A percentile compares a stretch with the other conserved stretches of the same genome.
Conservation (phyloP, 2,329 filamentous ascomycete genomes). For the Decorospora gaudefroyi region DNA sequence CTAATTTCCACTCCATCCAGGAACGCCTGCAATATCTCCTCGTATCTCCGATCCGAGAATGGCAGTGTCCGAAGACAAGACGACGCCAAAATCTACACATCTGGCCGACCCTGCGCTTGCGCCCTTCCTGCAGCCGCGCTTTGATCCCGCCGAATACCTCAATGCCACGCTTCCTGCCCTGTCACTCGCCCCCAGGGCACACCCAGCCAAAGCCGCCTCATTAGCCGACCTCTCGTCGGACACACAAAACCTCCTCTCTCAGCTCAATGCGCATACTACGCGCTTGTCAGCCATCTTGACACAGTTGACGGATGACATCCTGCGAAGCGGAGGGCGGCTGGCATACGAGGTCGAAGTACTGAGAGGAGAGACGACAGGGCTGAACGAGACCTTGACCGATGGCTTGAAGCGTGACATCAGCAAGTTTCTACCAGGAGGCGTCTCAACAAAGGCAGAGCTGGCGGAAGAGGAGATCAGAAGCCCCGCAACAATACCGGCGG, state of each 20-base stretch:
- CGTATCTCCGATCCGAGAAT: slow-evolving; percentile 25
- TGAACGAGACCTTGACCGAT: slow-evolving; percentile 78
- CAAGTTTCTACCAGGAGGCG: slow-evolving; percentile 66
- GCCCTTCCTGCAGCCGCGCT: slow-evolving; percentile 74
- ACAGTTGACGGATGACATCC: slow-evolving; percentile 90
- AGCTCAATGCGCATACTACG: slow-evolving; percentile 85
- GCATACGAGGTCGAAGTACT: slow-evolving; percentile 94
- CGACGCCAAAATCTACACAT: slow-evolving; percentile 53
- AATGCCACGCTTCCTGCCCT: slow-evolving; percentile 77
- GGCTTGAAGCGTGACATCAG: slow-evolving; percentile 71
- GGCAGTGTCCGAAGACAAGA: slow-evolving; percentile 30
- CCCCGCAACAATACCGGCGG: slow-evolving; percentile 2
- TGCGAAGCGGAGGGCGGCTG: slow-evolving; percentile 82
- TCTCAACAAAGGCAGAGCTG: slow-evolving; percentile 19
- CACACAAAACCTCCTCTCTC: slow-evolving; percentile 81
- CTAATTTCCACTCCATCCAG: slow-evolving; percentile 20
- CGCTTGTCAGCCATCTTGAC: slow-evolving; percentile 80
- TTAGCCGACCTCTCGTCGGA: slow-evolving; percentile 78
- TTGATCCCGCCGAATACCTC: slow-evolving; percentile 84
- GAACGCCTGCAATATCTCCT: slow-evolving; percentile 18
- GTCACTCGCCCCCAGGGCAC: slow-evolving; percentile 52
- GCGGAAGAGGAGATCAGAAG: slow-evolving; percentile 7
- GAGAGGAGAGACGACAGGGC: slow-evolving; percentile 80
- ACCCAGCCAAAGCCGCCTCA: slow-evolving; percentile 56
- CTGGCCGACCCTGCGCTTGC: slow-evolving; percentile 72